phyloP scores from a whole-genome alignment of 2,329 filamentous ascomycete genomes.

The Tricladium varicosporioides region DNA sequence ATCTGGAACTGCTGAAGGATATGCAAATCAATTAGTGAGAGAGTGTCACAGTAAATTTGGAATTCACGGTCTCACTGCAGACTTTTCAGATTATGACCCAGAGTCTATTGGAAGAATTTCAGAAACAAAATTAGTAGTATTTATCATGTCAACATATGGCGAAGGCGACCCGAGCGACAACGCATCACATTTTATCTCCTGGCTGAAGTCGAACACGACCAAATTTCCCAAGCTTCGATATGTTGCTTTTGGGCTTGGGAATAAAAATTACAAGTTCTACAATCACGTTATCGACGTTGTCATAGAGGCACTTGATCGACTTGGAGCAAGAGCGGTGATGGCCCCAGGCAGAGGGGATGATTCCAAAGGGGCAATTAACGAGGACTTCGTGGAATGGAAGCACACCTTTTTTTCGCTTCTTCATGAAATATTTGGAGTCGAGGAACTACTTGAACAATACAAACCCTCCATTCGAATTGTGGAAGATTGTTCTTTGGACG shows the following conservation, averaged over 20 bases:
- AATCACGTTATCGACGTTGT: slow-evolving; percentile 23
- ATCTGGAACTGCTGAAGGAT: slow-evolving; percentile 44
- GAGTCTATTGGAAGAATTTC: slow-evolving; percentile 18
- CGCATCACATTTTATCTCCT: slow-evolving; percentile 15
- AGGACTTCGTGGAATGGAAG: slow-evolving; percentile 27
- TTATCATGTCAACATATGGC: slow-evolving; percentile 27
- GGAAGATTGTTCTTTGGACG: slow-evolving; percentile 16
- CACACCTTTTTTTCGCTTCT: slow-evolving; percentile 14
- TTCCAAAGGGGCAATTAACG: slow-evolving; percentile 19
- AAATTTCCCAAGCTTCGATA: slow-evolving; percentile 17
- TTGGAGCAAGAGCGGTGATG: slow-evolving; percentile 16
- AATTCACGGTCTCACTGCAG: slow-evolving; percentile 40
- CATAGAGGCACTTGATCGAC: slow-evolving; percentile 7
- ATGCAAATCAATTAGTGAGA: slow-evolving; percentile 40
- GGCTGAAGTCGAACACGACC: slow-evolving; percentile 11
- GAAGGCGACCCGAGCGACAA: slow-evolving; percentile 29
- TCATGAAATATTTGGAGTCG: slow-evolving; percentile 1
- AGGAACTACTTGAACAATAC: slow-evolving; percentile 13
- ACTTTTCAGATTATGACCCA: slow-evolving; percentile 47
- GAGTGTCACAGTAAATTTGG: slow-evolving; percentile 41
- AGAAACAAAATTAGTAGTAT: slow-evolving; percentile 16
- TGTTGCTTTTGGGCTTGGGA: slow-evolving; percentile 25
- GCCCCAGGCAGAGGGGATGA: slow-evolving; percentile 22
- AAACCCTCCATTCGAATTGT: slow-evolving; percentile 13
- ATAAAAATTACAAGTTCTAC: slow-evolving; percentile 26